phyloP scores from a whole-genome alignment of 495 filamentous ascomycete genomes.

The Lichenothelia convexa region DNA sequence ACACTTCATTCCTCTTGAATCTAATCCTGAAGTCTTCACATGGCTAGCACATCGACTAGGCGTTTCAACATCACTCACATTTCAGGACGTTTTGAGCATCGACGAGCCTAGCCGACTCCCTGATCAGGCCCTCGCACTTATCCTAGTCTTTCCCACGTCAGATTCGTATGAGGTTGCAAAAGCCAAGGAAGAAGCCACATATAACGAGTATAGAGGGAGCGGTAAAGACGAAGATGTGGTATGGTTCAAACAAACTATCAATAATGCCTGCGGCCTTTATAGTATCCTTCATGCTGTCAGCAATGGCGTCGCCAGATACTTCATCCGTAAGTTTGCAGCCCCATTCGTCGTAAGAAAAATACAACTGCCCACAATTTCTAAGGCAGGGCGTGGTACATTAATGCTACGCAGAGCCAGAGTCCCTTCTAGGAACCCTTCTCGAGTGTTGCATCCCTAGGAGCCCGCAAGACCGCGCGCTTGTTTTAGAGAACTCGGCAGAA shows the following conservation, averaged over 20 bases:
- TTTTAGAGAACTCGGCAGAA: conserved; percentile 10
- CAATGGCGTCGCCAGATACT: conserved; percentile 11
- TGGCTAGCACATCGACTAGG: too few relatives aligned
- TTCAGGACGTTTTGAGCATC: too few relatives aligned
- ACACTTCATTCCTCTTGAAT: too few relatives aligned
- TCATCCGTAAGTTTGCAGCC: conserved; percentile 8
- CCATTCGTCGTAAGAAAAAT: neutral
- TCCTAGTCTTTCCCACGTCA: conserved; percentile 13
- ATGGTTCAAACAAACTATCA: conserved; percentile 21
- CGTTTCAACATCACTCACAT: too few relatives aligned
- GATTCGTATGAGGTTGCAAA: conserved; percentile 9
- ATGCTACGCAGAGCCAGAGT: neutral
- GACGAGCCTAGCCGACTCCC: too few relatives aligned
- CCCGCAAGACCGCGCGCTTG: conserved; percentile 1
- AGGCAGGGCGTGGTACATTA: neutral
- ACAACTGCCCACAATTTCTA: neutral
- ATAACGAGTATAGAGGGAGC: conserved; percentile 12
- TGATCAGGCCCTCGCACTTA: too few relatives aligned
- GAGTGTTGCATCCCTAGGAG: conserved; percentile 1
- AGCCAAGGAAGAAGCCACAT: conserved; percentile 17
- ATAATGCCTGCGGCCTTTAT: conserved; percentile 22
- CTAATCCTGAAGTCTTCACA: too few relatives aligned
- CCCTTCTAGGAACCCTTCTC: conserved; percentile 1
- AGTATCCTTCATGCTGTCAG: conserved; percentile 16
- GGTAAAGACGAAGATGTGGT: conserved; percentile 1